These are phyloP conservation scores for Globisporangium parvum DNA, from an alignment of 352 stramenopile species.

Conservation along the genomic window DNA sequence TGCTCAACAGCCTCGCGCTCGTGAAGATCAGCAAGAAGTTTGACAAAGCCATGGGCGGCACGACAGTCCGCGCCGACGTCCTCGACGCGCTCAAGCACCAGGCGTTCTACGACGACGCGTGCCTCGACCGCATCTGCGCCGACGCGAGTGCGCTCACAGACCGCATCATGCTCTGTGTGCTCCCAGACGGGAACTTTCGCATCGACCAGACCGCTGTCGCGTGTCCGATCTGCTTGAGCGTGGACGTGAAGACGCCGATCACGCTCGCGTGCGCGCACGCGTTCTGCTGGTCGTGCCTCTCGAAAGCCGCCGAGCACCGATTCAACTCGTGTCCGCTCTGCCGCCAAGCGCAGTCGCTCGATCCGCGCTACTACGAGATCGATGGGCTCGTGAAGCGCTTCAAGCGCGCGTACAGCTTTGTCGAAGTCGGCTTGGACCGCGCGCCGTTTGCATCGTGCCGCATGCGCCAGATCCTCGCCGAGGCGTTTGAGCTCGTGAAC, in stretches of 20 bases:
- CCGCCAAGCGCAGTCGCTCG: conserved; percentile 63
- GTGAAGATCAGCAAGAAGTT: conserved; percentile 85
- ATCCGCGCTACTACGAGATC: conserved; percentile 77
- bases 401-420: conserved; percentile 59
- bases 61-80: conserved; percentile 26
- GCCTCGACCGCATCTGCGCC: conserved; percentile 48
- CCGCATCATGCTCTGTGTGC: conserved; percentile 62
- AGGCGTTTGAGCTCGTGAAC: conserved; percentile 57
- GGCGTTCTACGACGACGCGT: conserved; percentile 56
- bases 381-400: conserved; percentile 75
- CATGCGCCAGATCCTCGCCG: conserved; percentile 67
- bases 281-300: conserved; percentile 81
- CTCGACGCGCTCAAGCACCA: conserved; percentile 54
- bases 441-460: conserved; percentile 44
- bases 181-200: conserved; percentile 62
- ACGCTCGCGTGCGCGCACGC: conserved; percentile 67
- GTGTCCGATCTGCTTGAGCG: conserved; percentile 66
- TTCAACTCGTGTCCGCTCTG: conserved; percentile 73
- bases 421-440: conserved; percentile 40
- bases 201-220: conserved; percentile 35
- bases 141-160: conserved; percentile 44
- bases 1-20: conserved; percentile 73
- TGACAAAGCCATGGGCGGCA: conserved; percentile 39
- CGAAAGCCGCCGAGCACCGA: conserved; percentile 59
- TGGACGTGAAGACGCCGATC: conserved; percentile 61